Evolutionary conservation across 257 asterid species (phyloP), one percentile per base, ranked within the genome.

Genomic region (Capsicum rhomboideum): DNA sequence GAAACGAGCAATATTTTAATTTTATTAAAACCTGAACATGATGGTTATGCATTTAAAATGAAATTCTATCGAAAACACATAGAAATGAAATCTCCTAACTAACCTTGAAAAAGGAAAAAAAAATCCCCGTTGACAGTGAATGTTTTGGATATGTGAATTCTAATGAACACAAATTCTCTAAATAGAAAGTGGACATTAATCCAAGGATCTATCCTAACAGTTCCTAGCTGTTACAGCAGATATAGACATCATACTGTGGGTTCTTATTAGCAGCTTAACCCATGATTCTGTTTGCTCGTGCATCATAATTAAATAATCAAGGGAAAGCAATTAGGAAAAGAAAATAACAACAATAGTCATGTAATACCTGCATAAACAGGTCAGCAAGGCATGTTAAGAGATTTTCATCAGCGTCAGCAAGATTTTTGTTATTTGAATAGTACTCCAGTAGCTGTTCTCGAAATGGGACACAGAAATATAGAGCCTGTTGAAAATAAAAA

Each of bases 391-490:
- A 95, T 83, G 97, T 93, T 87, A 95, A 87, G 71, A 95, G 97
- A 86, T 94, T 95, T 85, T 95, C 99, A 84, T 95, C 99, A 16
- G 92, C 93, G 83, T 93, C 99, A 82, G 89, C 91, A 72, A 84
- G 91, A 79, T 29, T 92, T 88, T 95, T 95, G 89, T 92, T 92
- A 82, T 87, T 91, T 64, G 97, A 88, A 92, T 87, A 94, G 84
- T 95, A 94, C 16, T 95, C 99, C 78, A 95, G 89, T 87, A 95
- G 86, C 89, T 94, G 98, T 83, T 94, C 98, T 64, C 99, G 97
- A 86, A 95, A 95, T 61, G 97, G 97, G 67, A 94, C 98, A 86
- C 98, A 94, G 88, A 95, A 95, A 90, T 95, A 95, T 34, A 95
- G 97, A 84, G 99, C 98, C 98, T 95, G 97, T 88, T 88, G n/a